Conservation (phyloP, 2,329 filamentous ascomycete species). For the Decorospora gaudefroyi region DNA sequence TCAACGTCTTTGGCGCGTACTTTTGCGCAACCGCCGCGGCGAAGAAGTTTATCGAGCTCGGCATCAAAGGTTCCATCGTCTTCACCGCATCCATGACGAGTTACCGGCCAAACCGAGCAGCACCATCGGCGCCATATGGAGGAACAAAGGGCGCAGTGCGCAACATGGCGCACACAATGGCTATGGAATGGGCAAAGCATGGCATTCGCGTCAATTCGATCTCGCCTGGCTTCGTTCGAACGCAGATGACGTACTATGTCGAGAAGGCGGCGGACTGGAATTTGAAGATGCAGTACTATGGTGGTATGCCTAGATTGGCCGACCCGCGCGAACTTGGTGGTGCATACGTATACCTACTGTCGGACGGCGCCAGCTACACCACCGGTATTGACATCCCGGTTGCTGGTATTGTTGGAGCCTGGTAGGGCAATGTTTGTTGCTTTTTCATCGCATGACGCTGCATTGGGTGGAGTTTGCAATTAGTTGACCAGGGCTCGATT, state of each 20-base stretch:
- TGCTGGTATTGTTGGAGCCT: conserved; percentile 55
- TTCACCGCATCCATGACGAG: conserved; percentile 58
- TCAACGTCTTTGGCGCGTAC: conserved; percentile 56
- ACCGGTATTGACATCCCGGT: conserved; percentile 57
- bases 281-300: conserved; percentile 59
- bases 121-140: conserved; percentile 56
- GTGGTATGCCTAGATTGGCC: conserved; percentile 58
- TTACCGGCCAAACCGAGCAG: conserved; percentile 57
- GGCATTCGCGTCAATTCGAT: conserved; percentile 83
- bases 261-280: conserved; percentile 57
- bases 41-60: conserved; percentile 52
- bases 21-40: conserved; percentile 55
- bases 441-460: conserved; percentile 10
- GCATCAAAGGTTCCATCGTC: conserved; percentile 55
- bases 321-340: conserved; percentile 58
- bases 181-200: conserved; percentile 82
- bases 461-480: conserved; percentile 29
- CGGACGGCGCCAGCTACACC: conserved; percentile 55
- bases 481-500: too few species aligned
- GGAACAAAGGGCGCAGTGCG: conserved; percentile 51
- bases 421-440: conserved; percentile 30
- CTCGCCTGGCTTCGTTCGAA: conserved; percentile 86
- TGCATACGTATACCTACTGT: conserved; percentile 56
- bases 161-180: conserved; percentile 61
- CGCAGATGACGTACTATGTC: conserved; percentile 59